Percentiles rank a stretch among this genome's conserved stretches.
These are phyloP conservation scores for Penicillium daleae DNA, from an alignment of 495 filamentous ascomycete species.

Conservation along the genomic window DNA sequence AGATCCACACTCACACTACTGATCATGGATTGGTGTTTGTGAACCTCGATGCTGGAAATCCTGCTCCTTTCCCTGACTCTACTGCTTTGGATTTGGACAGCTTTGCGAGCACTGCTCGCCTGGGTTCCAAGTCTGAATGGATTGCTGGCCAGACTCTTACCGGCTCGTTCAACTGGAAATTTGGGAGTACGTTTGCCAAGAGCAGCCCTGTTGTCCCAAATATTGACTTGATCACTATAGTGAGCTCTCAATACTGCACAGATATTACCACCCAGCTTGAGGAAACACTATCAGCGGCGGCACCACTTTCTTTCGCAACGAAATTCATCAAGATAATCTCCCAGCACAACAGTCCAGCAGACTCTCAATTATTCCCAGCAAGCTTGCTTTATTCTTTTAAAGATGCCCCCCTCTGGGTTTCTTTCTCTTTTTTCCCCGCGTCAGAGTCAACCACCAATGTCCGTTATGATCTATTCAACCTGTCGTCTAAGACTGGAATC, in stretches of 20 bases:
- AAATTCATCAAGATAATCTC: constrained; percentile 10
- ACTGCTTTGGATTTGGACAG: constrained; percentile 9
- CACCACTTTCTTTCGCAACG: constrained; percentile 7
- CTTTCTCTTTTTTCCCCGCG: constrained; percentile 25
- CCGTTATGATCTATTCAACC: constrained; percentile 28
- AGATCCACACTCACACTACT: constrained; percentile 40
- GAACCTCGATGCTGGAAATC: constrained; percentile 42
- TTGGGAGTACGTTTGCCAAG: constrained; percentile 25
- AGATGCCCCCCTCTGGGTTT: constrained; percentile 13
- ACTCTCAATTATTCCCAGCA: constrained; percentile 18
- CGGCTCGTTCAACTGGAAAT: constrained; percentile 53
- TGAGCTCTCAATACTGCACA: constrained; percentile 3
- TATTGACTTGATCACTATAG: constrained; percentile 6
- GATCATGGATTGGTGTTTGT: constrained; percentile 44
- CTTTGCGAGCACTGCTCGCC: constrained; percentile 16
- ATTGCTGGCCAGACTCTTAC: constrained; percentile 41
- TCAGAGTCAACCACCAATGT: constrained; percentile 26
- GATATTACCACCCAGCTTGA: constrained; percentile 10
- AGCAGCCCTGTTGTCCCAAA: too few species aligned
- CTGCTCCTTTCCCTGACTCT: constrained; percentile 17
- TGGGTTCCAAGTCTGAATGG: constrained; percentile 29
- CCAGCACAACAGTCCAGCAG: constrained; percentile 6
- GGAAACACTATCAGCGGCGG: constrained; percentile 5
- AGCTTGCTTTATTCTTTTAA: constrained; percentile 25
- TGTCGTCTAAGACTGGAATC: not conserved